Base-by-base conservation (phyloP, 257 asterid genomes). In the Ehretia macrophylla region DNA sequence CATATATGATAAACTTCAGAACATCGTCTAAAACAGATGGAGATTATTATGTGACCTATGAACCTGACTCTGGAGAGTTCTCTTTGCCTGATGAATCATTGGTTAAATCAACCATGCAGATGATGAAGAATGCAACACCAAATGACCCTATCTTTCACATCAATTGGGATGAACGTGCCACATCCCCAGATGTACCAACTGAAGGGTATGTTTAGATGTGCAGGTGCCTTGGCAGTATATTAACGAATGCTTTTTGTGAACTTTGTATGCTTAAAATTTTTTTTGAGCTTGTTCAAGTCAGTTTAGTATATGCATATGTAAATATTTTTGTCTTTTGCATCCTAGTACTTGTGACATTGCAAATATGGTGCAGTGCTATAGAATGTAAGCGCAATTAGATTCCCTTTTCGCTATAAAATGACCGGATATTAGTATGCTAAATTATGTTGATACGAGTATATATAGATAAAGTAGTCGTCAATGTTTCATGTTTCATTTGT, bases 111-210 rank as follows among this genome's bases (percentile, higher is more conserved):
- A 71, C 79, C 19, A 51, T 66, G 8, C 74, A 79, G 78, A 71
- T 56, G 53, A 62, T 76, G 82, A 76, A 81, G 65, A 11, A 68
- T 12, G 71, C 74, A 11, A 22, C 35, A 20, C 67, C 88, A 53
- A 67, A 53, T 40, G 86, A 82, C 65, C 68, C 87, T 8, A 38
- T 70, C 47, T 79, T 75, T 50, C 84, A 70, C 63, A 66, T 78
- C n/a, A 79, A 75, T 48, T 80, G 72, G 85, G 84, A 63, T 37
- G 80, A 55, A 37, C 12, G 62, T 49, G 12, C 59, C 66, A 12
- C n/a, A n/a, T n/a, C n/a, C n/a, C 66, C 56, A 17, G 69, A 63
- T 49, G 20, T 38, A 10, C 11, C 49, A 8, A 27, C 53, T 42
- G 40, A 58, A 55, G 19, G 59, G 32, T 51, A 8, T 51, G 32